Percentiles rank a stretch among this genome's conserved stretches.
These are phyloP conservation scores for Tricholoma flavovirens DNA, from an alignment of 768 basidiomycete species.

Conservation along the genomic window DNA sequence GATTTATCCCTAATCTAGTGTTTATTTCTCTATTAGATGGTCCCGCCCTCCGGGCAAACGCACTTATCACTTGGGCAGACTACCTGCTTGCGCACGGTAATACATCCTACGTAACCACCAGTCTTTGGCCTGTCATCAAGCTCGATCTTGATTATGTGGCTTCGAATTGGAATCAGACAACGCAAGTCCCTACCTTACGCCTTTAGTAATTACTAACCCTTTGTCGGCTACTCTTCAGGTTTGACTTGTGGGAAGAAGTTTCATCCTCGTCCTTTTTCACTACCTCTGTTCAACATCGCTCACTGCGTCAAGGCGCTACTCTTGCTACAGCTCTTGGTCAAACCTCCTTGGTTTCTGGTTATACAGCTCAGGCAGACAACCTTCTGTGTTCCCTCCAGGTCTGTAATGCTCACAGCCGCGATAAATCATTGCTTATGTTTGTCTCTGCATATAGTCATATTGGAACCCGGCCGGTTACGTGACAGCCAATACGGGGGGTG, in stretches of 20 bases:
- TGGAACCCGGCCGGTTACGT: constrained; percentile 65
- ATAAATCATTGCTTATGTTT: not conserved
- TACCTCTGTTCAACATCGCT: constrained; percentile 70
- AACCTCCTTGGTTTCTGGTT: constrained; percentile 36
- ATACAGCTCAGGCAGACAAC: constrained; percentile 55
- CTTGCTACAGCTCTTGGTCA: constrained; percentile 59
- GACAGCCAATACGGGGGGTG: constrained; percentile 72
- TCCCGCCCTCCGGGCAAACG: constrained; percentile 63
- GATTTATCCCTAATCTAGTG: not conserved
- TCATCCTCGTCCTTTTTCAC: constrained; percentile 77
- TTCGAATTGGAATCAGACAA: constrained; percentile 62
- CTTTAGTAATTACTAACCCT: not conserved
- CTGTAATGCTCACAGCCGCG: constrained; percentile 32
- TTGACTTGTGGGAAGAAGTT: constrained; percentile 76
- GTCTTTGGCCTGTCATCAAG: constrained; percentile 67
- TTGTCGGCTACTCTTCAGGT: constrained; percentile 37
- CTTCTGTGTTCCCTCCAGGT: constrained; percentile 77
- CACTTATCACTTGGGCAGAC: constrained; percentile 65
- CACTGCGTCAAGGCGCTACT: constrained; percentile 61
- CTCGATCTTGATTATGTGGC: constrained; percentile 74
- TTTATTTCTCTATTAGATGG: constrained; percentile 42
- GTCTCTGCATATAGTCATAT: constrained; percentile 49
- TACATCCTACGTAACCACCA: constrained; percentile 37
- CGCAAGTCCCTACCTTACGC: constrained; percentile 17
- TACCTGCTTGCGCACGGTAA: constrained; percentile 48